These are phyloP conservation scores for Agrocybe praecox DNA, from an alignment of 768 basidiomycete genomes.

Conservation along the genomic window DNA sequence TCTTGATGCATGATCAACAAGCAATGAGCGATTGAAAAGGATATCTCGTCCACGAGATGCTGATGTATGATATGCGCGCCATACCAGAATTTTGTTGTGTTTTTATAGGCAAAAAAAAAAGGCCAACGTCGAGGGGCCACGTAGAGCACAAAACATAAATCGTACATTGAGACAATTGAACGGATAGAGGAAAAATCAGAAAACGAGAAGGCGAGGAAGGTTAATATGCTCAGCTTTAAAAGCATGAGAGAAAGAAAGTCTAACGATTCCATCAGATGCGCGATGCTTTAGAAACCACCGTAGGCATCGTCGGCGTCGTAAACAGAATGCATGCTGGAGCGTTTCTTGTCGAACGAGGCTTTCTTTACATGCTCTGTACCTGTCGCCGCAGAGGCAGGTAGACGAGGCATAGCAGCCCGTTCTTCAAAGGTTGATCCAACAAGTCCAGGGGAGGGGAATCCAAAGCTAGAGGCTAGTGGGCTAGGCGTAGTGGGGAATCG, in stretches of 20 bases:
- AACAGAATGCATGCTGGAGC: conserved; percentile 56
- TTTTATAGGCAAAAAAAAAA: not conserved
- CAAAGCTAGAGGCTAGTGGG: conserved; percentile 40
- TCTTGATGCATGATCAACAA: too few relatives aligned
- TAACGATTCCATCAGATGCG: not conserved
- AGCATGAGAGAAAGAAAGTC: conserved; percentile 1
- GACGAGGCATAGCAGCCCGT: conserved; percentile 6
- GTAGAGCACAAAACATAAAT: not conserved
- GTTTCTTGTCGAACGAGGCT: conserved; percentile 24
- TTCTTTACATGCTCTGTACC: conserved; percentile 1
- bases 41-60: too few relatives aligned
- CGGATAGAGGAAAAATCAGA: not conserved
- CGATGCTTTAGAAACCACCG: conserved; percentile 54
- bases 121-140: not conserved
- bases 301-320: conserved; percentile 74
- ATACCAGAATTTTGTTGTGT: too few relatives aligned
- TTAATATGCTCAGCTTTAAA: too few relatives aligned
- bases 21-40: too few relatives aligned
- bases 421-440: conserved; percentile 2
- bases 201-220: not conserved
- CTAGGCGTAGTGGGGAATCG: conserved; percentile 41
- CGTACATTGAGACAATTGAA: not conserved
- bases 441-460: conserved; percentile 16
- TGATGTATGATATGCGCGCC: too few relatives aligned
- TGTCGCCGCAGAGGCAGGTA: conserved; percentile 7